A percentile compares a stretch with the other conserved stretches of the same genome.
Conservation (phyloP, 1,284 basidiomycete genomes). For the Leccinum glutinopallens region DNA sequence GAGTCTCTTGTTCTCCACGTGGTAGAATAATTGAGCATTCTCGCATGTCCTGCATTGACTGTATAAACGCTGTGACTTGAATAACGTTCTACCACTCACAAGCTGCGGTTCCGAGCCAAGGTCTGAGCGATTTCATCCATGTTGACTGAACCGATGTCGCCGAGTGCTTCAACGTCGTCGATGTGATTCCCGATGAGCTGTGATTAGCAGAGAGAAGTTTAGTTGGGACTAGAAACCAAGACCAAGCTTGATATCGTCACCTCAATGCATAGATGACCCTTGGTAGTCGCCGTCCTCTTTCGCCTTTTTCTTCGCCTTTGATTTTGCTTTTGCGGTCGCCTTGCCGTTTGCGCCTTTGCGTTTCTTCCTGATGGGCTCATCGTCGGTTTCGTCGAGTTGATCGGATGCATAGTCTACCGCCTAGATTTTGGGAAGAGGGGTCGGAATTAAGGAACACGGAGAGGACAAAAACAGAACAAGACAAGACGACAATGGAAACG, state of each 20-base stretch:
- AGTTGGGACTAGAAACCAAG: background rate
- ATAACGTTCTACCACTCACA: constrained; percentile 54
- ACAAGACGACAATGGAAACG: background rate
- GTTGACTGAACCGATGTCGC: constrained; percentile 82
- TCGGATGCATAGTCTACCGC: constrained; percentile 66
- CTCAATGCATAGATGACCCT: no score
- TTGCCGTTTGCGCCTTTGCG: constrained; percentile 42
- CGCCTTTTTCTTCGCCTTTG: constrained; percentile 51
- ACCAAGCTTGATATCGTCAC: no score
- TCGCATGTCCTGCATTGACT: constrained; percentile 57
- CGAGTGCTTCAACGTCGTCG: constrained; percentile 87
- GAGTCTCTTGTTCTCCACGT: constrained; percentile 66
- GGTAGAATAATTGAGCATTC: constrained; percentile 86
- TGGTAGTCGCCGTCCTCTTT: constrained; percentile 50
- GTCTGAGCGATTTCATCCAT: constrained; percentile 84
- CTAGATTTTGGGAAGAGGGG: constrained; percentile 32
- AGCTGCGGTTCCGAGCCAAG: constrained; percentile 81
- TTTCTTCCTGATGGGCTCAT: constrained; percentile 41
- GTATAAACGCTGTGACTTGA: constrained; percentile 7
- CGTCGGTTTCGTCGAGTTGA: constrained; percentile 64
- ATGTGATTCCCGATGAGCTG: constrained; percentile 87
- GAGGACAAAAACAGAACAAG: background rate
- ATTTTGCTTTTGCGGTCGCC: constrained; percentile 44
- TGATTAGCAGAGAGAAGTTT: background rate
- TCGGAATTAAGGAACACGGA: background rate